Base-by-base conservation (phyloP, 2,329 filamentous ascomycete species). In the Aspergillus quadrilineatus region DNA sequence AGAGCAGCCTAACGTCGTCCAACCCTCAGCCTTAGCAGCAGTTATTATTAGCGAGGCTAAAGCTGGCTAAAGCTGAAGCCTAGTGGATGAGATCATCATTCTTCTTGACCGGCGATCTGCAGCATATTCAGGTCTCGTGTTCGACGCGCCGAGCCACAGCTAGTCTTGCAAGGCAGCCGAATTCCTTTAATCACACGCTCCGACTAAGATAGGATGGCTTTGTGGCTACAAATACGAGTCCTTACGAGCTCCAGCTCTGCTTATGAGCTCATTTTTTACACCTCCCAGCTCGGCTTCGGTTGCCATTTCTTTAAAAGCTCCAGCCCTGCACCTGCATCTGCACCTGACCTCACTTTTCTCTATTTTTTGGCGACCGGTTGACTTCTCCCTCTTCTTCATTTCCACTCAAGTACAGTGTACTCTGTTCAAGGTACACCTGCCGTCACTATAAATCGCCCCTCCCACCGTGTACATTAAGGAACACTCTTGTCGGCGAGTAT, bases 81-180 rank as follows among this genome's bases (percentile, higher is more conserved):
- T 37, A 37, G 14, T 15, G 14, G 12, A 37, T 37, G 34, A 37
- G 34, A 37, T 37, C 34, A 34, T 14, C 7, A 32, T 14, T 37
- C 34, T 9, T 37, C 34, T 5, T 37, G 34, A 12, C 14, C 10
- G 34, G 34, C 14, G 34, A 37, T 37, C 34, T 37, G 34, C 34
- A 37, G 34, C 34, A 14, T 37, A 37, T 5, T 37, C 34, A 9
- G 15, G 15, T 48, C 29, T 32, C 50, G 56, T 57, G 45, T 57
- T 57, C 15, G 22, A 30, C 32, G 41, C 22, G 56, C 60, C 58
- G 50, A 61, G 62, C 50, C 58, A 56, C 34, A 37, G 2, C 14
- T 37, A 41, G 14, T 37, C 58, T 58, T 61, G 55, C 58, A 60
- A 57, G 59, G 59, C 60, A 56, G 60, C 50, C 42, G 26, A 26